Conservation (phyloP, 106 monocot genomes). For the Gastrodia elata region DNA sequence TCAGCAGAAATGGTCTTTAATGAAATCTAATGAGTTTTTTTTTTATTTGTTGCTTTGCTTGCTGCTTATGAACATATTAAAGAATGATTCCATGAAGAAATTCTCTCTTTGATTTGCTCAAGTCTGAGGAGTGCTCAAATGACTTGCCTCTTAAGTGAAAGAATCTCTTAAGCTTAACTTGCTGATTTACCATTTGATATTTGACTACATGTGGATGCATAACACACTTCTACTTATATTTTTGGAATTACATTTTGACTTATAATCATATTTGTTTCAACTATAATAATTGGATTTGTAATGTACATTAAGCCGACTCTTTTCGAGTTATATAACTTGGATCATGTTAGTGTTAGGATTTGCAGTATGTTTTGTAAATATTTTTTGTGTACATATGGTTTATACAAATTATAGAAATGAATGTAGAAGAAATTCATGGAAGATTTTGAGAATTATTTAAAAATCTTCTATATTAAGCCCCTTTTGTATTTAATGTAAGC, state of each 20-base stretch:
- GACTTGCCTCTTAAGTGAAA: too few species aligned
- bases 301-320: neutral
- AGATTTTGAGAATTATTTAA: too few species aligned
- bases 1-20: too few species aligned
- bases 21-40: neutral
- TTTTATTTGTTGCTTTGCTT: neutral
- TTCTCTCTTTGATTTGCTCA: too few species aligned
- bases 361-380: too few species aligned
- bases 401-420: neutral
- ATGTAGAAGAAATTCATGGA: too few species aligned
- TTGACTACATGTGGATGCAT: neutral
- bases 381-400: neutral
- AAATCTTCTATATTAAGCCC: too few species aligned
- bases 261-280: neutral
- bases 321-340: neutral
- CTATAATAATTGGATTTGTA: neutral
- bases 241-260: neutral
- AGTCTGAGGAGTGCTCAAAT: too few species aligned
- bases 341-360: too few species aligned
- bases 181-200: too few species aligned
- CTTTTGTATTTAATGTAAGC: too few species aligned
- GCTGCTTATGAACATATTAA: neutral
- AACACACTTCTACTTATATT: neutral
- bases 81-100: neutral
- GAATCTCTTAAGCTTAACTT: too few species aligned